Conservation (phyloP, 805 yeast species). For the Kuraishia hungarica region DNA sequence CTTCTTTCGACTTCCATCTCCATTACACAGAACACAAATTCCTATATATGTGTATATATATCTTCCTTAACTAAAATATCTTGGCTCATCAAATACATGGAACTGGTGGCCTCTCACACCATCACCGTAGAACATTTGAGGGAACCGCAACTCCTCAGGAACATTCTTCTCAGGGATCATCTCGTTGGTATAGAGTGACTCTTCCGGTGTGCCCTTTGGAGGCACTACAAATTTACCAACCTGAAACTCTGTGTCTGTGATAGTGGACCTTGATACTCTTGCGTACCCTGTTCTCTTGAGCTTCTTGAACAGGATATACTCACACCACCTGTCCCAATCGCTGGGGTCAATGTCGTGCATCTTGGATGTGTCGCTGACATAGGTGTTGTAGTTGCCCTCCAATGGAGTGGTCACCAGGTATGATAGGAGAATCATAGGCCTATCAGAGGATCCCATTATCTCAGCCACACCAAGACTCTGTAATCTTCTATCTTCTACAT, state of each 20-base stretch:
- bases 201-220: conserved; percentile 10
- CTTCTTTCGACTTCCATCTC: not conserved
- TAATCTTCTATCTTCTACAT: conserved; percentile 82
- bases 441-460: conserved; percentile 71
- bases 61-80: conserved; percentile 44
- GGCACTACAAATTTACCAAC: conserved; percentile 81
- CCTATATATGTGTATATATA: not conserved
- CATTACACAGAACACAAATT: not conserved
- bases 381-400: conserved; percentile 86
- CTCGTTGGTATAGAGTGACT: conserved; percentile 24
- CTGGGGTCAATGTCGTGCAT: conserved; percentile 91
- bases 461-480: conserved; percentile 72
- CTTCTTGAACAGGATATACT: conserved; percentile 83
- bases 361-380: conserved; percentile 75
- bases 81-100: conserved; percentile 93
- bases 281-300: conserved; percentile 89
- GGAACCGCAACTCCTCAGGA: conserved; percentile 63
- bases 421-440: conserved; percentile 83
- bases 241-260: conserved; percentile 95
- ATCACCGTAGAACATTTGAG: conserved; percentile 70
- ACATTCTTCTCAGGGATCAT: conserved; percentile 50
- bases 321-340: conserved; percentile 98
- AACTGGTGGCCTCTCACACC: conserved; percentile 91
- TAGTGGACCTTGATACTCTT: conserved; percentile 83
- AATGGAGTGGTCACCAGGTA: conserved; percentile 85